phyloP scores from a whole-genome alignment of 1,284 basidiomycete genomes.

The Pulveroboletus sp. region DNA sequence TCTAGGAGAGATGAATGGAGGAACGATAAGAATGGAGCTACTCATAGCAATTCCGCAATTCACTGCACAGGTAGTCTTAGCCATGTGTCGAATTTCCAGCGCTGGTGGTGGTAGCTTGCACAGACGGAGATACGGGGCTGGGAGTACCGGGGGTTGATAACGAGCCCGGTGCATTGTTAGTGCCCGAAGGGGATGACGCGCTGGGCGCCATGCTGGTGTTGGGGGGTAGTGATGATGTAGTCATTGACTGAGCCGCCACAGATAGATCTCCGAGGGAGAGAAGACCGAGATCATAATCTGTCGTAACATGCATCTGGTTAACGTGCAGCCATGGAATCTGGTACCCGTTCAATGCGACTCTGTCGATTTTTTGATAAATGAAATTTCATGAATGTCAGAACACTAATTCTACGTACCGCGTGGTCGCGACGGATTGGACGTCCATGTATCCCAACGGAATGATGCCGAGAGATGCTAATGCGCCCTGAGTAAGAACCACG shows the following conservation, averaged over 20 bases:
- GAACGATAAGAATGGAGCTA: neutral
- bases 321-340: conserved; percentile 59
- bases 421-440: conserved; percentile 49
- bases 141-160: no score
- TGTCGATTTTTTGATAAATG: conserved; percentile 12
- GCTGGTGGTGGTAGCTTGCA: neutral
- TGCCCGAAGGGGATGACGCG: no score
- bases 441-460: conserved; percentile 56
- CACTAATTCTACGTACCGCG: conserved; percentile 33
- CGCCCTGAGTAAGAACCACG: conserved; percentile 60
- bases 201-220: neutral
- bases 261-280: conserved; percentile 26
- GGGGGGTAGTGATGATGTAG: conserved; percentile 2
- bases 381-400: neutral
- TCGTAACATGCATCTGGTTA: conserved; percentile 48
- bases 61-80: neutral
- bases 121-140: conserved; percentile 4
- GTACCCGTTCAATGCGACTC: conserved; percentile 53
- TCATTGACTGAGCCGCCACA: conserved; percentile 18
- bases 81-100: conserved; percentile 11
- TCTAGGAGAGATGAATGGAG: neutral
- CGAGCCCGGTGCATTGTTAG: no score
- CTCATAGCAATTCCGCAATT: neutral
- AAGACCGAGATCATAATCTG: conserved; percentile 39
- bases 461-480: conserved; percentile 52